Evolutionary conservation across 2,329 filamentous ascomycete genomes (phyloP), one percentile per base, ranked within the genome.

Genomic region (Bisporella sp.): DNA sequence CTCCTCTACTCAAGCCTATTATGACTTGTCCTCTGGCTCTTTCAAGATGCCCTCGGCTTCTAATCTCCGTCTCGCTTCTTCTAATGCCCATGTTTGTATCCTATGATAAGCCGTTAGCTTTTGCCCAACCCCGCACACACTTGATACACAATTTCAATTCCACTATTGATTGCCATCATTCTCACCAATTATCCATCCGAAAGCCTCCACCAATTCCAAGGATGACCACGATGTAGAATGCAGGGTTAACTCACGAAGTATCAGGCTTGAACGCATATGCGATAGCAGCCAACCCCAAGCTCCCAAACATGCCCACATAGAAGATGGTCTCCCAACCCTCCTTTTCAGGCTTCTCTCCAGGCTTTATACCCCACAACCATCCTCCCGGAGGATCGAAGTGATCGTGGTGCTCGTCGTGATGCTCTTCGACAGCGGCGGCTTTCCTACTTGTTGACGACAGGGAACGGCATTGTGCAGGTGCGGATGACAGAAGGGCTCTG

Each of bases 1-100:
- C 9, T n/a, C 41, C 13, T 13, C 41, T 28, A 13, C 28, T 11
- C 13, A 42, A 31, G n/a, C 12, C 44, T n/a, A 11, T 51, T 51
- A 62, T 45, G 52, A 55, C 45, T 63, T 64, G 44, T 51, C 69
- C 59, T 74, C 71, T 40, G 87, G 85, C 64, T 96, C 92, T 65
- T 88, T 82, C 66, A 97, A 73, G 66, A 97, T 91, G 53, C 93
- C 93, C 76, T 99, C 93, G 54, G 84, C 87, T 75, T 99, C 93
- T 79, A 99, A 83, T 75, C 93, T 81, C 75, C 93, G 82, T 66
- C 93, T 82, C 48, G 93, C 93, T 75, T 99, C 93, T 73, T 99
- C 93, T 41, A 99, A 82, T 56, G 93, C 93, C 93, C 93, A 99
- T 49, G 92, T 97, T 77, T 97, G 93, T 82, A 99, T 96, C 70